A percentile compares a stretch with the other conserved stretches of the same genome.
Conservation (phyloP, 2,329 filamentous ascomycete species). For the Penicillium nordicum region DNA sequence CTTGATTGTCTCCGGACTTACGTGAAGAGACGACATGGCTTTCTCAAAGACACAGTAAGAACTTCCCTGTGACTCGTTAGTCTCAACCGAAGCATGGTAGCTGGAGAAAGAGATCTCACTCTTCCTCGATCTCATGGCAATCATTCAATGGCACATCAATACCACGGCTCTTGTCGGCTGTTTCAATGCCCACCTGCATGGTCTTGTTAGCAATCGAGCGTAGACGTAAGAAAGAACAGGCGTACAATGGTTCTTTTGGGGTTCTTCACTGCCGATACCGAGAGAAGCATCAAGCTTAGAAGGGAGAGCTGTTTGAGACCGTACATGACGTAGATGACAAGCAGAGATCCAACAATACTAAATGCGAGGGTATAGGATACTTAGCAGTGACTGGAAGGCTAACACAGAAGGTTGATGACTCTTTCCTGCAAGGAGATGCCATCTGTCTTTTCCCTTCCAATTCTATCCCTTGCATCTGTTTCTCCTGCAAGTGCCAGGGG, state of each 20-base stretch:
- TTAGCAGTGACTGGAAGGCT: background rate
- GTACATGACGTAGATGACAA: constrained; percentile 14
- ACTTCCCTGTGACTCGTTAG: constrained; percentile 15
- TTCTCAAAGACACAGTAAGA: constrained; percentile 20
- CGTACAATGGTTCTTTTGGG: constrained; percentile 15
- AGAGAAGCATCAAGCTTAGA: constrained; percentile 22
- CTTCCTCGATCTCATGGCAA: constrained; percentile 21
- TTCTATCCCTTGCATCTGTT: constrained; percentile 4
- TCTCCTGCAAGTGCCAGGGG: constrained; percentile 1
- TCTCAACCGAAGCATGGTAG: background rate
- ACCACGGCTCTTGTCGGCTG: constrained; percentile 16
- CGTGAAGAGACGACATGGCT: constrained; percentile 26
- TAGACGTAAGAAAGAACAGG: background rate
- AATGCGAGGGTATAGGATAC: background rate
- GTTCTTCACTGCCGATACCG: constrained; percentile 15
- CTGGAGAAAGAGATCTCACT: constrained; percentile 12
- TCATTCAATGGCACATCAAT: constrained; percentile 22
- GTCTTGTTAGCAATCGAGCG: background rate
- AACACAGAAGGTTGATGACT: background rate
- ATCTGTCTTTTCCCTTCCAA: background rate
- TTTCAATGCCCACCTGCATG: constrained; percentile 22
- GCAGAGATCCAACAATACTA: background rate
- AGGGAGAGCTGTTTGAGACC: constrained; percentile 20
- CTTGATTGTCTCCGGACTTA: constrained; percentile 5
- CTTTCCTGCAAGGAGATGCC: background rate